These are phyloP conservation scores for Nymphaea colorata DNA, from an alignment of 164 flowering plant genomes.

Conservation along the genomic window DNA sequence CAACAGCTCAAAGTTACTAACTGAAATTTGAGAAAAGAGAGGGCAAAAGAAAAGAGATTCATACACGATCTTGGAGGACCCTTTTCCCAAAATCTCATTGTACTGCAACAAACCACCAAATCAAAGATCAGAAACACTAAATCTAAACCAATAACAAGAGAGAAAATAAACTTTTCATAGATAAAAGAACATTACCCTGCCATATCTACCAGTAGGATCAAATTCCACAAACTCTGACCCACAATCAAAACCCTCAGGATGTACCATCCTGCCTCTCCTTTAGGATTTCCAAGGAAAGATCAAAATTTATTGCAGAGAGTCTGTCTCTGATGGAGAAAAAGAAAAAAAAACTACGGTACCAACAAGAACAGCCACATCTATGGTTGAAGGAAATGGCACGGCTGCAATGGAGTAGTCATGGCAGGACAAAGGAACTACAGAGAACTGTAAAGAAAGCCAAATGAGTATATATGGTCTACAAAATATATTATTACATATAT, in stretches of 20 bases:
- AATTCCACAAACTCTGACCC: slow-evolving; percentile 65
- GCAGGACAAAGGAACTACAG: background rate
- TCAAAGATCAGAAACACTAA: slow-evolving; percentile 4
- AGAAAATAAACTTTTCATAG: background rate
- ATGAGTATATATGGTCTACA: background rate
- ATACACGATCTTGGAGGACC: slow-evolving; percentile 96
- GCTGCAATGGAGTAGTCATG: background rate
- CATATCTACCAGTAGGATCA: slow-evolving; percentile 99
- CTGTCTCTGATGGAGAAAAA: background rate
- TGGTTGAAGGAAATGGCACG: background rate
- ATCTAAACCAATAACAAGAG: background rate
- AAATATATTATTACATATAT: no score
- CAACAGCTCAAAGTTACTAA: background rate
- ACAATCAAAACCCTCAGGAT: background rate
- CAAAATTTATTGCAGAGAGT: background rate
- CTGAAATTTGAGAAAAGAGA: background rate
- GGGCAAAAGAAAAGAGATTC: slow-evolving; percentile 5
- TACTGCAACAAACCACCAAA: slow-evolving; percentile 45
- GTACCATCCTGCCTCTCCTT: background rate
- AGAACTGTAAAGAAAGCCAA: background rate
- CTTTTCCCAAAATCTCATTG: slow-evolving; percentile 84
- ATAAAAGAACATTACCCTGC: slow-evolving; percentile 40
- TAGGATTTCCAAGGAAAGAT: background rate
- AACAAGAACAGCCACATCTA: background rate
- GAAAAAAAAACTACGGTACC: background rate